phyloP scores from a whole-genome alignment of 805 yeast species.

The Kurtzmaniella fragi region DNA sequence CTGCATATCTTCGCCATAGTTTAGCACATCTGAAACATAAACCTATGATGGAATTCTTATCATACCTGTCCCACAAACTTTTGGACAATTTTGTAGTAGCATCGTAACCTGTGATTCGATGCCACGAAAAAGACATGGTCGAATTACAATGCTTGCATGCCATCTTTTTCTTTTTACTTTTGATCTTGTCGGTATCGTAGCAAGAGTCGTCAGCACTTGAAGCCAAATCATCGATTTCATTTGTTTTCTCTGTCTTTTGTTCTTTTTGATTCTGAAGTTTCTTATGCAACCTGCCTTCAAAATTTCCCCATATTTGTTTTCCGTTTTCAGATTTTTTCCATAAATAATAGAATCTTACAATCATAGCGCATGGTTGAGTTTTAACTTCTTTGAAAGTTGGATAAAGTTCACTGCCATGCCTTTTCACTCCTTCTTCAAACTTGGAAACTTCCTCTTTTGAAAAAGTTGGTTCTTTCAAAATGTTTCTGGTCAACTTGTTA shows the following conservation, averaged over 20 bases:
- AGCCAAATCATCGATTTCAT: conserved; percentile 44
- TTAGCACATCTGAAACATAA: conserved; percentile 84
- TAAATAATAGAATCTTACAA: conserved; percentile 81
- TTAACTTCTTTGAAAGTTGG: conserved; percentile 69
- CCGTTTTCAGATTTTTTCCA: conserved; percentile 90
- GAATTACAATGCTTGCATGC: conserved; percentile 73
- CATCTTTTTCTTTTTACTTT: conserved; percentile 35
- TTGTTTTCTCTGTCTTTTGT: conserved; percentile 11
- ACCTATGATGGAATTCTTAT: conserved; percentile 42
- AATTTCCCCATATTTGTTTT: conserved; percentile 75
- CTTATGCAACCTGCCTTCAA: conserved; percentile 63
- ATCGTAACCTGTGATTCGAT: conserved; percentile 58
- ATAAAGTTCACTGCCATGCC: conserved; percentile 73
- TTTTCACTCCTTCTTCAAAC: conserved; percentile 72
- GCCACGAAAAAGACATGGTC: conserved; percentile 56
- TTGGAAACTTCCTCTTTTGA: conserved; percentile 52
- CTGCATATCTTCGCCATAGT: conserved; percentile 87
- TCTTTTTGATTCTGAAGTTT: conserved; percentile 35
- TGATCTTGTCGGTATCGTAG: conserved; percentile 53
- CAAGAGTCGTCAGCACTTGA: conserved; percentile 69
- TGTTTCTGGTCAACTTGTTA: conserved; percentile 46
- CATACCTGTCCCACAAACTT: conserved; percentile 7
- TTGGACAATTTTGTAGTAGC: conserved; percentile 29
- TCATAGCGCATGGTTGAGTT: conserved; percentile 67
- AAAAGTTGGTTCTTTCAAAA: conserved; percentile 75